A percentile compares a stretch with the other conserved stretches of the same genome.
These are phyloP conservation scores for Stagonosporopsis chrysanthemi DNA, from an alignment of 2,329 filamentous ascomycete species.

Conservation along the genomic window DNA sequence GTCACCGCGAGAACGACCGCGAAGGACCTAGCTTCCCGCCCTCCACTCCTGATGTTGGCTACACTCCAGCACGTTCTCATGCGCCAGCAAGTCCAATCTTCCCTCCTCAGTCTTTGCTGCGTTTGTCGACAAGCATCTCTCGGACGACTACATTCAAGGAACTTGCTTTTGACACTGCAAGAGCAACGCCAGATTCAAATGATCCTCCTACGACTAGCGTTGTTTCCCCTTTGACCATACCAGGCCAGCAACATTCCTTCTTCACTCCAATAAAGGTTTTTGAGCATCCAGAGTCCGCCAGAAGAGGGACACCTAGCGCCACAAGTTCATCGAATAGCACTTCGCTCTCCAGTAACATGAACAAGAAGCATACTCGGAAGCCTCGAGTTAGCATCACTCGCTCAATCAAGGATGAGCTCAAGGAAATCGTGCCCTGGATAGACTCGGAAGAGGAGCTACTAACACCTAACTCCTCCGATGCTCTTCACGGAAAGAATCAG, in stretches of 20 bases:
- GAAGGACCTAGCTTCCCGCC: conserved; percentile 3
- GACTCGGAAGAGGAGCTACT: neutral
- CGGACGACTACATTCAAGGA: conserved; percentile 18
- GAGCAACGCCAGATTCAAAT: neutral
- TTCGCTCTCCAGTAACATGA: neutral
- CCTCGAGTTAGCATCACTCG: neutral
- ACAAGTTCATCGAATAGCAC: neutral
- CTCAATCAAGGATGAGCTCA: neutral
- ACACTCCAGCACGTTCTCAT: neutral
- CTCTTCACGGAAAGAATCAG: too few relatives aligned
- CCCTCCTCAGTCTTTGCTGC: conserved; percentile 1
- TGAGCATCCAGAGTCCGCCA: neutral
- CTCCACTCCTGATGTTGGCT: neutral
- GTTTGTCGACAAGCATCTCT: conserved; percentile 3
- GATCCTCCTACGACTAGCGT: neutral
- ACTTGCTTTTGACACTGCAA: conserved; percentile 17
- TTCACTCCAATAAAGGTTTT: neutral
- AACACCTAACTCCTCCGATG: neutral
- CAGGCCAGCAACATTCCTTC: conserved; percentile 11
- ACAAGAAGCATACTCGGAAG: neutral
- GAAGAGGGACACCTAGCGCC: neutral
- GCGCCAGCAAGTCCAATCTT: neutral
- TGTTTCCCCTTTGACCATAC: conserved; percentile 21
- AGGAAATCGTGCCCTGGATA: conserved; percentile 13
- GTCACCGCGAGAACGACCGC: conserved; percentile 26